Conservation (phyloP, 768 basidiomycete genomes). For the Kwoniella dejecticola region DNA sequence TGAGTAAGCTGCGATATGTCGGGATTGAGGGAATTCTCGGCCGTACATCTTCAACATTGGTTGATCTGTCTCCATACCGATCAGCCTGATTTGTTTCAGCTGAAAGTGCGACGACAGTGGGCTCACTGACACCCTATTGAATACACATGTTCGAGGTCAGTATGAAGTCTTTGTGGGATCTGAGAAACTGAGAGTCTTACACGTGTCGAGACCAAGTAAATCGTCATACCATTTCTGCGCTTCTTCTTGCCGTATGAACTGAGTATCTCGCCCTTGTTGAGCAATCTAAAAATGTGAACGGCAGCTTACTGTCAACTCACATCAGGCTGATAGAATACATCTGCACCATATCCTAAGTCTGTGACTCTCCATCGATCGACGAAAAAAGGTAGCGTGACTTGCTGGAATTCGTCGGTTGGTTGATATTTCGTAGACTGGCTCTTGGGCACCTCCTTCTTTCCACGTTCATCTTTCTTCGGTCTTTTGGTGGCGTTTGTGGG, state of each 20-base stretch:
- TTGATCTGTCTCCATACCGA: constrained; percentile 56
- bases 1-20: constrained; percentile 57
- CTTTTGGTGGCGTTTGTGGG: background rate
- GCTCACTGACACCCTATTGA: constrained; percentile 18
- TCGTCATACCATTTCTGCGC: constrained; percentile 55
- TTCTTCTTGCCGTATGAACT: constrained; percentile 49
- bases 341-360: constrained; percentile 39
- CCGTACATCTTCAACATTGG: constrained; percentile 59
- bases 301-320: constrained; percentile 22
- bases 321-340: constrained; percentile 47
- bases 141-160: too few species aligned
- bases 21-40: constrained; percentile 56
- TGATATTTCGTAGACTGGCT: background rate
- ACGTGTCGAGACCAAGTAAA: constrained; percentile 53
- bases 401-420: constrained; percentile 44
- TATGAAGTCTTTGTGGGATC: too few species aligned
- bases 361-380: constrained; percentile 27
- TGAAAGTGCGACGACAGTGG: too few species aligned
- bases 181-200: constrained; percentile 35
- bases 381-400: constrained; percentile 32
- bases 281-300: too few species aligned
- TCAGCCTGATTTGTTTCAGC: too few species aligned
- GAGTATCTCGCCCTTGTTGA: background rate
- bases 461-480: background rate
- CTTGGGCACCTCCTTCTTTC: background rate